Conservation (phyloP, 2,329 filamentous ascomycete species). For the Neophaeococcomyces mojaviensis region DNA sequence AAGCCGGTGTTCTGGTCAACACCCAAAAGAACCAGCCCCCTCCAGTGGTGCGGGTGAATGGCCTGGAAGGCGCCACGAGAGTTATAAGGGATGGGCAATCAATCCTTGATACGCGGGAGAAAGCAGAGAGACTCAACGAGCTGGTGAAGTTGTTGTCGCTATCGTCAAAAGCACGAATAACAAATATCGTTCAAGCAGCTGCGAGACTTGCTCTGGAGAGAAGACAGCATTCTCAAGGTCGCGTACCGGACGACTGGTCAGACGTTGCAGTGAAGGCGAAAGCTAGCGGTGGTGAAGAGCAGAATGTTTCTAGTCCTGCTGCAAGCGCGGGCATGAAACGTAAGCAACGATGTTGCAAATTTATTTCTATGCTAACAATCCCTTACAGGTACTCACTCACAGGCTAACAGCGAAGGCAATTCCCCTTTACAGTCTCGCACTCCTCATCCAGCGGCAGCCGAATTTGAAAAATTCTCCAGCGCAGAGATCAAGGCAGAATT, state of each 20-base stretch:
- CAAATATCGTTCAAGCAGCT: conserved; percentile 70
- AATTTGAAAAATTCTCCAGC: conserved; percentile 36
- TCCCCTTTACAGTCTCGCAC: conserved; percentile 24
- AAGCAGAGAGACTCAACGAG: conserved; percentile 62
- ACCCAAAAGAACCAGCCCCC: conserved; percentile 30
- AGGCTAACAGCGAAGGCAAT: conserved; percentile 31
- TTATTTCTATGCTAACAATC: conserved; percentile 23
- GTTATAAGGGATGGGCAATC: conserved; percentile 60
- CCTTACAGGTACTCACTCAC: conserved; percentile 30
- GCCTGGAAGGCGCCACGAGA: conserved; percentile 55
- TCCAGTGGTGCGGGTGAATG: conserved; percentile 43
- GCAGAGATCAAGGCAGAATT: conserved; percentile 68
- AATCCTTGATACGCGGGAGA: conserved; percentile 57
- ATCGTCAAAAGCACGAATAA: conserved; percentile 70
- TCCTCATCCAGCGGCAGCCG: conserved; percentile 23
- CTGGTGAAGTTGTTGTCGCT: conserved; percentile 77
- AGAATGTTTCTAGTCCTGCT: conserved; percentile 28
- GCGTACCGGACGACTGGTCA: conserved; percentile 67
- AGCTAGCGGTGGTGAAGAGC: conserved; percentile 31
- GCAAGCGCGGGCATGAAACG: conserved; percentile 32
- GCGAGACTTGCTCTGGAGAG: conserved; percentile 62
- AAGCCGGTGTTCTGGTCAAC: conserved; percentile 49
- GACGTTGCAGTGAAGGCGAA: conserved; percentile 56
- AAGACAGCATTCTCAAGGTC: conserved; percentile 70
- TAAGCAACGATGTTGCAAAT: conserved; percentile 23